Conservation (phyloP, 2,329 filamentous ascomycete species). For the Madurella mycetomatis region DNA sequence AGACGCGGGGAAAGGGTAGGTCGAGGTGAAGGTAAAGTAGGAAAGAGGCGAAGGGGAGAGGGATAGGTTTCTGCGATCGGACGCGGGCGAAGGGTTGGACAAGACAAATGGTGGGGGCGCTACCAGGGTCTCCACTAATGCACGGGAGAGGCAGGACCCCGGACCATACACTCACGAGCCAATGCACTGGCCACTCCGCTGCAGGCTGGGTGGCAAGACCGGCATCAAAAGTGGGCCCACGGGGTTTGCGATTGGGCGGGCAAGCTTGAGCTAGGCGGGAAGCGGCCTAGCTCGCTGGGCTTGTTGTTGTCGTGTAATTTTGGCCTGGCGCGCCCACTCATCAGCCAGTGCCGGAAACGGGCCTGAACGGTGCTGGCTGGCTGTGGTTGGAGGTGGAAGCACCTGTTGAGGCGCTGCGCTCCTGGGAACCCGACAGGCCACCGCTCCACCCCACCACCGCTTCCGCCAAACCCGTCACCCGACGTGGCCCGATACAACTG, state of each 20-base stretch:
- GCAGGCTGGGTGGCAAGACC: slow-evolving; percentile 26
- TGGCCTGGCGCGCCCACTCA: slow-evolving; percentile 22
- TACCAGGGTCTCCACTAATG: slow-evolving; percentile 22
- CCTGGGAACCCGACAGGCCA: slow-evolving; percentile 5
- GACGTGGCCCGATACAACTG: slow-evolving; percentile 22
- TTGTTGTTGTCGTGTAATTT: slow-evolving; percentile 27
- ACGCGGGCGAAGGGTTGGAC: slow-evolving; percentile 26
- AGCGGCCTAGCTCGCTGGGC: slow-evolving; percentile 14
- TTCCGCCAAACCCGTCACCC: slow-evolving; percentile 19
- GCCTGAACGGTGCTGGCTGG: slow-evolving; percentile 15
- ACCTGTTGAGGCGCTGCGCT: not conserved
- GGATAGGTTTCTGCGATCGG: slow-evolving; percentile 23
- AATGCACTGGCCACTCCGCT: slow-evolving; percentile 25
- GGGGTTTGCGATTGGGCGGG: slow-evolving; percentile 18
- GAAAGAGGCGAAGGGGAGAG: slow-evolving; percentile 26
- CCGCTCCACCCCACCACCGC: slow-evolving; percentile 7
- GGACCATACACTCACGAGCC: slow-evolving; percentile 18
- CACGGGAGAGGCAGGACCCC: slow-evolving; percentile 27
- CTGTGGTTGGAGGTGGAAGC: slow-evolving; percentile 16
- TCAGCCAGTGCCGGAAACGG: slow-evolving; percentile 27
- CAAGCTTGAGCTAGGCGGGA: slow-evolving; percentile 7
- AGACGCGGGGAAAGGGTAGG: not conserved
- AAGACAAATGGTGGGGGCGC: slow-evolving; percentile 22
- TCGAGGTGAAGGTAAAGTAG: slow-evolving; percentile 25
- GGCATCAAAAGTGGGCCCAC: slow-evolving; percentile 17